Percentiles rank a stretch among this genome's conserved stretches.
Evolutionary conservation across 2,329 filamentous ascomycete species (phyloP).

Genomic region (Phialophora macrospora): DNA sequence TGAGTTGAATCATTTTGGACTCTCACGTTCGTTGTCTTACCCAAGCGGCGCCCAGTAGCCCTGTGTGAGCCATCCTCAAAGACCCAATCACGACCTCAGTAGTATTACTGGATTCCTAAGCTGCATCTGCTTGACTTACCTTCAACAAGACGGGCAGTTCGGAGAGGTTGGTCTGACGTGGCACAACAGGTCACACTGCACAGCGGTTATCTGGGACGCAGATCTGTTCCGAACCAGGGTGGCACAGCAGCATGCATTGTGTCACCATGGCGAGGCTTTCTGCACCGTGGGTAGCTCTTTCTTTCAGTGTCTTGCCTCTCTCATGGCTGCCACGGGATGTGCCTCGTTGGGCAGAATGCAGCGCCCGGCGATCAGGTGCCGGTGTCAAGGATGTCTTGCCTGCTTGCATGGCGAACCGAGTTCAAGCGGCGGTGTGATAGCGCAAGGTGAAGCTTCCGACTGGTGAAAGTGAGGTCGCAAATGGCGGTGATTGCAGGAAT

Average conservation of each 20-base stretch:
- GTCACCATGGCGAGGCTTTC: slow-evolving; percentile 2
- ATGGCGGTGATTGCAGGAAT: not conserved
- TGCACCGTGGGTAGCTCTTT: not conserved
- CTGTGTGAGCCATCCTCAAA: not conserved
- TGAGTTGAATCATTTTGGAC: not conserved
- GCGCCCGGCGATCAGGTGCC: slow-evolving; percentile 1
- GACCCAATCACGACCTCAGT: not conserved
- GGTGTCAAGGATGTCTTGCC: not conserved
- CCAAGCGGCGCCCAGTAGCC: too few relatives aligned
- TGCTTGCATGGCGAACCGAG: not conserved
- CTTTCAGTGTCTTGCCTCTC: not conserved
- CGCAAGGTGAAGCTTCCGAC: not conserved
- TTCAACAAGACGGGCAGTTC: not conserved
- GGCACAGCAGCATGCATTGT: not conserved
- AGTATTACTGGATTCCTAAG: not conserved
- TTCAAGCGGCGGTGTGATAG: not conserved
- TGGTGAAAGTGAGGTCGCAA: not conserved
- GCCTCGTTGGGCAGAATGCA: slow-evolving; percentile 14
- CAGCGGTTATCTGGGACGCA: not conserved
- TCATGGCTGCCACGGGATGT: not conserved
- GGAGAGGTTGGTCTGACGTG: not conserved
- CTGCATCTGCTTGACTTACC: not conserved
- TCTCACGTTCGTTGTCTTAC: not conserved
- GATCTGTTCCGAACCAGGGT: not conserved
- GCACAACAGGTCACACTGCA: not conserved